A percentile compares a stretch with the other conserved stretches of the same genome.
These are phyloP conservation scores for Aureobasidium sp. DNA, from an alignment of 2,329 filamentous ascomycete genomes.

Conservation along the genomic window DNA sequence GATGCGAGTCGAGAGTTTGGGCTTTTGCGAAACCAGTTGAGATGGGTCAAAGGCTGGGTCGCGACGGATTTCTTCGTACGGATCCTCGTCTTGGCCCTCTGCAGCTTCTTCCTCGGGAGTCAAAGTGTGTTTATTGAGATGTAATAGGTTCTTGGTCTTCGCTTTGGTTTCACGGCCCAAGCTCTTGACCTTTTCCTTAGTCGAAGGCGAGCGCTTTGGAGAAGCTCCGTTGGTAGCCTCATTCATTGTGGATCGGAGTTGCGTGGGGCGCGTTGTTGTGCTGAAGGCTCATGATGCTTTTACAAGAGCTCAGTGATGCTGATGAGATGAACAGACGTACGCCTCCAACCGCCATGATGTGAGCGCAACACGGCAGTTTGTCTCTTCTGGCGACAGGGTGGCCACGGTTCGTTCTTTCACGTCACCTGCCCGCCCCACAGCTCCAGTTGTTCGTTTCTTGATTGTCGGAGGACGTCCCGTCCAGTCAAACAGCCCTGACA, in stretches of 20 bases:
- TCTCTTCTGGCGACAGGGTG: not conserved
- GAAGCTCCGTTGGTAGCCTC: not conserved
- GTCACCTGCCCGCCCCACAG: constrained; percentile 2
- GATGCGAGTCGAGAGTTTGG: constrained; percentile 17
- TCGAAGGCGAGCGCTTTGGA: not conserved
- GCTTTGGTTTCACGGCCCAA: constrained; percentile 16
- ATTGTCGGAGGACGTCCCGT: not conserved
- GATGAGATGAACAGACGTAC: not conserved
- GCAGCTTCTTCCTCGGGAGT: constrained; percentile 3
- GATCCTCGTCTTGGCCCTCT: constrained; percentile 14
- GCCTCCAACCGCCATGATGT: not conserved
- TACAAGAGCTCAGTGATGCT: not conserved
- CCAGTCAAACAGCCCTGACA: not conserved
- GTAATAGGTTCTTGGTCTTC: constrained; percentile 17
- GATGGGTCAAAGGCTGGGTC: constrained; percentile 32
- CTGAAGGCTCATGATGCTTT: not conserved
- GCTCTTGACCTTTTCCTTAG: constrained; percentile 13
- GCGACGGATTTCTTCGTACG: constrained; percentile 14
- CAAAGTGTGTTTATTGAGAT: constrained; percentile 9
- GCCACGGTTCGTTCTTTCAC: not conserved
- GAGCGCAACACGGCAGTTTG: not conserved
- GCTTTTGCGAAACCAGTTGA: constrained; percentile 21
- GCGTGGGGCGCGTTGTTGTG: not conserved
- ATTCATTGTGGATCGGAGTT: not conserved
- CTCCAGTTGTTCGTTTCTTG: not conserved